A percentile compares a stretch with the other conserved stretches of the same genome.
Conservation (phyloP, 495 filamentous ascomycete genomes). For the Hypoxylon lienhwacheense region DNA sequence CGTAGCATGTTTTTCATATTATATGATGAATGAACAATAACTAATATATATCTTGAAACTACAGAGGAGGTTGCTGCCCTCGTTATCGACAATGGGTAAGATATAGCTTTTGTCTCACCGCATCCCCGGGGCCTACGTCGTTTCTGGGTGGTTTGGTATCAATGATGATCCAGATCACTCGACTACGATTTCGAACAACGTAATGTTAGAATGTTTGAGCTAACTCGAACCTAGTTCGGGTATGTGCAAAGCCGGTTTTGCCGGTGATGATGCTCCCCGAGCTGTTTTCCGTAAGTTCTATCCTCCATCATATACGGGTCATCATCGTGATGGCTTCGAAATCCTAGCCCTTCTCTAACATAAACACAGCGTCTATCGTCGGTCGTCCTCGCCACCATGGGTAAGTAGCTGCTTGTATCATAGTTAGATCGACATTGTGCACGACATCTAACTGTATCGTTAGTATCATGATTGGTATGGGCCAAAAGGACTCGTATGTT, state of each 20-base stretch:
- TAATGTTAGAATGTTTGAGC: slow-evolving; percentile 36
- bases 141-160: slow-evolving; percentile 19
- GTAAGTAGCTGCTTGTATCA: slow-evolving; percentile 59
- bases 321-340: slow-evolving; percentile 17
- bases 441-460: slow-evolving; percentile 40
- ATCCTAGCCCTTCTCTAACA: slow-evolving; percentile 35
- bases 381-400: slow-evolving; percentile 99
- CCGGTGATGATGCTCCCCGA: slow-evolving; percentile 99
- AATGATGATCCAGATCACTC: slow-evolving; percentile 7
- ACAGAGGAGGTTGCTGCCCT: slow-evolving; percentile 99
- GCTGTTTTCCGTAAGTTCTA: slow-evolving; percentile 98
- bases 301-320: slow-evolving; percentile 36
- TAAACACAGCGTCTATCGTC: slow-evolving; percentile 85
- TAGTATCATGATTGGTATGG: slow-evolving; percentile 99
- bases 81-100: slow-evolving; percentile 99
- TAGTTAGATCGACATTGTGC: not conserved
- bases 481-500: slow-evolving; percentile 99
- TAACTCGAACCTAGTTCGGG: slow-evolving; percentile 79
- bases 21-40: slow-evolving; percentile 23
- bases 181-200: slow-evolving; percentile 9
- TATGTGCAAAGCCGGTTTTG: slow-evolving; percentile 99
- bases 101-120: slow-evolving; percentile 40
- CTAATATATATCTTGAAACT: slow-evolving; percentile 58
- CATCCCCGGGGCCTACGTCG: slow-evolving; percentile 35
- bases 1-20: slow-evolving; percentile 1